These are phyloP conservation scores for Fusarium subtropicale DNA, from an alignment of 2,329 filamentous ascomycete species.

Conservation along the genomic window DNA sequence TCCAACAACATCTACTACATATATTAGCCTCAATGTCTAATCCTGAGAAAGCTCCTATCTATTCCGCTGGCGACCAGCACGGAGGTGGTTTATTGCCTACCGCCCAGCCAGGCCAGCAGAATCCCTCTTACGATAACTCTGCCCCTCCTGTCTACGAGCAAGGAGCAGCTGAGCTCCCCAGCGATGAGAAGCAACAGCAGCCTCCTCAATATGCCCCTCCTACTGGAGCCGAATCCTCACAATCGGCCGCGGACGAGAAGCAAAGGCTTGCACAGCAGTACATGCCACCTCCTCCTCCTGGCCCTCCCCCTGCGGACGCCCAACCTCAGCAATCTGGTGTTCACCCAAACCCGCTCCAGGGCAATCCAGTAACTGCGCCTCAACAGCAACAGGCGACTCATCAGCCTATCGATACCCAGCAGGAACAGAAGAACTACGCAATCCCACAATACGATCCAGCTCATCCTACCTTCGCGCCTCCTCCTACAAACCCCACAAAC, in stretches of 20 bases:
- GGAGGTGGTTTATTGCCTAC: slow-evolving; percentile 32
- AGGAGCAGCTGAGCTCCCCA: slow-evolving; percentile 30
- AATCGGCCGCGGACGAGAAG: slow-evolving; percentile 26
- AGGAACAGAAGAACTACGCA: slow-evolving; percentile 39
- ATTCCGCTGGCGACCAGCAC: slow-evolving; percentile 29
- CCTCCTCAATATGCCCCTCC: slow-evolving; percentile 24
- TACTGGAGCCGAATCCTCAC: slow-evolving; percentile 1
- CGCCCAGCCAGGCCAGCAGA: slow-evolving; percentile 28
- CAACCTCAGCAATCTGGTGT: slow-evolving; percentile 29
- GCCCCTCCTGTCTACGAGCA: slow-evolving; percentile 34
- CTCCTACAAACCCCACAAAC: slow-evolving; percentile 38
- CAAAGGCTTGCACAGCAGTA: slow-evolving; percentile 35
- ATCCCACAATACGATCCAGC: slow-evolving; percentile 51
- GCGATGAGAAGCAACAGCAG: slow-evolving; percentile 33
- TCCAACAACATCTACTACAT: slow-evolving; percentile 1
- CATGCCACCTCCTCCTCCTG: slow-evolving; percentile 46
- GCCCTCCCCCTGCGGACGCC: slow-evolving; percentile 40
- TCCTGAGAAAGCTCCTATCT: slow-evolving; percentile 38
- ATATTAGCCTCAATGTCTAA: slow-evolving; percentile 32
- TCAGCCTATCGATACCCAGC: slow-evolving; percentile 8
- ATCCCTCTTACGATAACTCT: slow-evolving; percentile 28
- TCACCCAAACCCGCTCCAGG: slow-evolving; percentile 41
- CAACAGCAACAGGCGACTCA: slow-evolving; percentile 24
- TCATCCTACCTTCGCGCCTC: slow-evolving; percentile 48
- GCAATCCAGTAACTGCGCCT: slow-evolving; percentile 27